Conservation (phyloP, 2,329 filamentous ascomycete genomes). For the Blastomyces emzantsi region DNA sequence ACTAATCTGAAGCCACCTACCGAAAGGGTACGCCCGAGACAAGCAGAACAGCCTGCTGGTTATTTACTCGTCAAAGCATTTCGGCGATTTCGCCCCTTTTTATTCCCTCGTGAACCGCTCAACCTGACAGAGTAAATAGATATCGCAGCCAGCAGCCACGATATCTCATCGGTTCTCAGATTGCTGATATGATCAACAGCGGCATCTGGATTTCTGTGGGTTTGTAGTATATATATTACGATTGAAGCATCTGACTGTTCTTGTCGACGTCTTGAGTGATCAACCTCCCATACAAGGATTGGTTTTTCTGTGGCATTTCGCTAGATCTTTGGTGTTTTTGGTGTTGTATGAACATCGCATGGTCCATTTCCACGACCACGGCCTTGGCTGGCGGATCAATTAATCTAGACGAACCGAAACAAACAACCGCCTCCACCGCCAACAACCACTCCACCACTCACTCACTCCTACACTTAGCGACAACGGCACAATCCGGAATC, state of each 20-base stretch:
- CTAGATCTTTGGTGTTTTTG: not conserved
- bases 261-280: not conserved
- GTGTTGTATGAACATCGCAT: not conserved
- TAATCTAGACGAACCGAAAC: not conserved
- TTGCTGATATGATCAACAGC: not conserved
- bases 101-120: not conserved
- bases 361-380: no score
- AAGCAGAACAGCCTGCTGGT: no score
- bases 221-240: no score
- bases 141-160: no score
- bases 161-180: not conserved
- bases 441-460: not conserved
- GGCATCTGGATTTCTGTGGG: no score
- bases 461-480: not conserved
- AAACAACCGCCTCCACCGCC: not conserved
- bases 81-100: not conserved
- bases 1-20: not conserved
- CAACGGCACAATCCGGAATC: not conserved
- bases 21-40: no score
- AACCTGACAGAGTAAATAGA: not conserved
- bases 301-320: not conserved
- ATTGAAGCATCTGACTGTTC: not conserved
- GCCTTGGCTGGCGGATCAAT: not conserved
- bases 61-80: not conserved
- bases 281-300: not conserved